Evolutionary conservation across 2,329 filamentous ascomycete genomes (phyloP).

Genomic region (Aspergillus aculeatus): DNA sequence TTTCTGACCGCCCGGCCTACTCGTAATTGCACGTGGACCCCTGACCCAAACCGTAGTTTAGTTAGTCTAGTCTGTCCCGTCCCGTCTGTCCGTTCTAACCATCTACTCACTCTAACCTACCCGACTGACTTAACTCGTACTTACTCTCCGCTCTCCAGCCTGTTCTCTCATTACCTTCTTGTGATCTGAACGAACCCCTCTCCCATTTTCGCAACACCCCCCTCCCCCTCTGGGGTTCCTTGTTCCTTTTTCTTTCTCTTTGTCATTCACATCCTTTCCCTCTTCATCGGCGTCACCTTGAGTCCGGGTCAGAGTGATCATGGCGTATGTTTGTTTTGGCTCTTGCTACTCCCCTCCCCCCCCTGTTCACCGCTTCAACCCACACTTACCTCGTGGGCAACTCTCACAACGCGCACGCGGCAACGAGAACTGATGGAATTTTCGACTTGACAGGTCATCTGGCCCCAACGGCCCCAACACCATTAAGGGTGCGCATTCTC

Average conservation of each 20-base stretch:
- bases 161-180: neutral
- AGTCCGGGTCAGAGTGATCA: conserved; percentile 32
- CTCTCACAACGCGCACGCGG: neutral
- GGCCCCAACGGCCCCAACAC: conserved; percentile 44
- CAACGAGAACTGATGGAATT: conserved; percentile 13
- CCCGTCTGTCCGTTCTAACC: too few relatives aligned
- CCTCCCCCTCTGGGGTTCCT: conserved; percentile 17
- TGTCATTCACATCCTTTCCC: conserved; percentile 6
- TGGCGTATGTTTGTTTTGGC: conserved; percentile 46
- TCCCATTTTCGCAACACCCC: conserved; percentile 8
- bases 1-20: conserved; percentile 12
- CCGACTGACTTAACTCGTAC: neutral
- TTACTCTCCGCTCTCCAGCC: neutral
- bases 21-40: conserved; percentile 28
- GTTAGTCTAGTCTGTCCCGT: neutral
- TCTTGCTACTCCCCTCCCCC: neutral
- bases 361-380: conserved; percentile 7
- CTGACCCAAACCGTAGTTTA: conserved; percentile 22
- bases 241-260: conserved; percentile 25
- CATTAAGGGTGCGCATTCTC: conserved; percentile 51
- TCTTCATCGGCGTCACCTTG: conserved; percentile 2
- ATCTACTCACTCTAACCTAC: too few relatives aligned
- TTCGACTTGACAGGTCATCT: conserved; percentile 30
- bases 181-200: too few relatives aligned
- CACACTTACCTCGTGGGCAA: neutral